Evolutionary conservation across 805 yeast species (phyloP).

Genomic region (Barnettozyma salicaria): DNA sequence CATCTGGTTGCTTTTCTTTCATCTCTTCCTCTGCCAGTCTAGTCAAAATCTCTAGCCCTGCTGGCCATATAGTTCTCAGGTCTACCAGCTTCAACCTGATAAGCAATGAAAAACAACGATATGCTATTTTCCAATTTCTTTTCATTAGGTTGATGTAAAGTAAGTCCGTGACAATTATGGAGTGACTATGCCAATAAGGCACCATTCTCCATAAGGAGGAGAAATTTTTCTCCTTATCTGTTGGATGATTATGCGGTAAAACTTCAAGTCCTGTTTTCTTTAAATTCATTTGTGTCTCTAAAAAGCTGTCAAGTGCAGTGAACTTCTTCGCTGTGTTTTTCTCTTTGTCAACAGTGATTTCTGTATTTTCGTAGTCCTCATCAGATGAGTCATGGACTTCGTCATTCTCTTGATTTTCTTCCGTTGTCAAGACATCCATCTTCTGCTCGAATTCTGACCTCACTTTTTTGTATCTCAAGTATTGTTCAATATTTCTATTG

Average conservation of each 20-base stretch:
- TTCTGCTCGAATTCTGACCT: not conserved
- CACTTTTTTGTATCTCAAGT: not conserved
- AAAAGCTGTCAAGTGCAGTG: not conserved
- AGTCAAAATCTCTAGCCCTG: slow-evolving; percentile 50
- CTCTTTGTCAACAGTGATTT: not conserved
- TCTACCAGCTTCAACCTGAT: slow-evolving; percentile 46
- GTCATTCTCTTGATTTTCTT: not conserved
- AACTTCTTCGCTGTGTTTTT: not conserved
- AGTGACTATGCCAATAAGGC: slow-evolving; percentile 12
- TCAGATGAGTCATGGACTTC: slow-evolving; percentile 16
- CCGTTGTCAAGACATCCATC: slow-evolving; percentile 3
- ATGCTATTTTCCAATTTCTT: slow-evolving; percentile 51
- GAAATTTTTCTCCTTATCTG: not conserved
- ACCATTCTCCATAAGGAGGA: not conserved
- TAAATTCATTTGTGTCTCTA: not conserved
- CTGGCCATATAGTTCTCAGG: slow-evolving; percentile 53
- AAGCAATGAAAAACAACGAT: slow-evolving; percentile 44
- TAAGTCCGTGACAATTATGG: slow-evolving; percentile 7
- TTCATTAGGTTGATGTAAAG: slow-evolving; percentile 44
- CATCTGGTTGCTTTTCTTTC: slow-evolving; percentile 7
- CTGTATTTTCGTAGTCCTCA: not conserved
- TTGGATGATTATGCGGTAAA: slow-evolving; percentile 8
- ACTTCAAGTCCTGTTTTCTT: slow-evolving; percentile 13
- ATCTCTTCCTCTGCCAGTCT: slow-evolving; percentile 16
- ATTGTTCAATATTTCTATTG: slow-evolving; percentile 9